A percentile compares a stretch with the other conserved stretches of the same genome.
Evolutionary conservation across 192 early-diverging fungal genomes (phyloP).

Genomic region (Coemansia sp.): DNA sequence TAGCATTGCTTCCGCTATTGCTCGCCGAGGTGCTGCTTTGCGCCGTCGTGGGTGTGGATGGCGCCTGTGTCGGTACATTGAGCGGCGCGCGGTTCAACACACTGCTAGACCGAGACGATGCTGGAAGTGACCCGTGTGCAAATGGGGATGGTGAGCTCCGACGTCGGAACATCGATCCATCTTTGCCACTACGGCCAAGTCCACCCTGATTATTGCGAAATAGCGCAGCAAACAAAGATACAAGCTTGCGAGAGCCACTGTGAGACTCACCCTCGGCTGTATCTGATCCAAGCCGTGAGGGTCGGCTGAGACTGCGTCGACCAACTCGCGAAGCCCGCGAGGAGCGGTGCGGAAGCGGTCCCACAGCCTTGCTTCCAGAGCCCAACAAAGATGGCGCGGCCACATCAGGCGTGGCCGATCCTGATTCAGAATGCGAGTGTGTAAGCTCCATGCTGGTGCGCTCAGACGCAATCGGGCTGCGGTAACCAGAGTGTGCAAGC

Average conservation of each 20-base stretch:
- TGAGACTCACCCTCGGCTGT: slow-evolving; percentile 18
- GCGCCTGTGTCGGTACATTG: slow-evolving; percentile 5
- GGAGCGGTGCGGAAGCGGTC: slow-evolving; percentile 35
- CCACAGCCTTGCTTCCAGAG: slow-evolving; percentile 13
- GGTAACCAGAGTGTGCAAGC: slow-evolving; percentile 33
- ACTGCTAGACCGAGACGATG: slow-evolving; percentile 26
- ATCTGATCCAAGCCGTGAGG: slow-evolving; percentile 20
- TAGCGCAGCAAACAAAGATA: slow-evolving; percentile 74
- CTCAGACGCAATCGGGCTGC: slow-evolving; percentile 42
- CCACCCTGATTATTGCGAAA: slow-evolving; percentile 48
- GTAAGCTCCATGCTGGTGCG: slow-evolving; percentile 46
- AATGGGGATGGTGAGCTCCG: slow-evolving; percentile 40
- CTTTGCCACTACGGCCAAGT: slow-evolving; percentile 27
- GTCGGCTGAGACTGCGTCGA: slow-evolving; percentile 48
- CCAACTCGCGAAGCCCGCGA: slow-evolving; percentile 50
- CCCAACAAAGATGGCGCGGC: slow-evolving; percentile 14
- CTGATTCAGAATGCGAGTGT: slow-evolving; percentile 44
- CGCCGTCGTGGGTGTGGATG: slow-evolving; percentile 7
- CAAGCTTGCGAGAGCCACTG: slow-evolving; percentile 58
- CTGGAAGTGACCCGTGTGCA: slow-evolving; percentile 27
- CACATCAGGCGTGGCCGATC: slow-evolving; percentile 40
- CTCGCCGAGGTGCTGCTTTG: slow-evolving; percentile 5
- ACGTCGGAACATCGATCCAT: slow-evolving; percentile 33
- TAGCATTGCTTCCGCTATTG: slow-evolving; percentile 9
- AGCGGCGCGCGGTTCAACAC: slow-evolving; percentile 29